Base-by-base conservation (phyloP, 2,329 filamentous ascomycete species). In the Xylaria sp. region DNA sequence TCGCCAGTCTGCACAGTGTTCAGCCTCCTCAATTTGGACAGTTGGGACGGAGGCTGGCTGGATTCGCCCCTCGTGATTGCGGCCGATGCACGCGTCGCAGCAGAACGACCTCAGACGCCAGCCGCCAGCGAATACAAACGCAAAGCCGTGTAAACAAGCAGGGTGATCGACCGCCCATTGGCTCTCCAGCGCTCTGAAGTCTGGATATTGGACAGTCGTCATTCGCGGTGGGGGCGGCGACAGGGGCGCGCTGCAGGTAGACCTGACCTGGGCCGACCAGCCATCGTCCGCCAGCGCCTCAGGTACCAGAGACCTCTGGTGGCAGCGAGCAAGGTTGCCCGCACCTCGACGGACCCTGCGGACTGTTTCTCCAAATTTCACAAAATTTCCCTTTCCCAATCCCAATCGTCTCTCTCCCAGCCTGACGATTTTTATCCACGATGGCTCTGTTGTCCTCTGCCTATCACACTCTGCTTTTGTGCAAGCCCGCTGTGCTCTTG, bases 401-500 rank as follows among this genome's bases (percentile, higher is more conserved):
- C 62, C 43, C 62, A 63, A 46, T 49, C 17, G 54, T 60, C 54
- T 15, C 38, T 56, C 43, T 62, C 68, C 71, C 70, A 72, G 71
- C 71, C 71, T 72, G 68, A 68, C 58, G 65, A 72, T 72, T 72
- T 72, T 72, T 70, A 66, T 66, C 64, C 64, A 57, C 54, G 37
- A 61, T 53, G 54, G 58, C 47, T 62, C 62, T 65, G 59, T 54
- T 47, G 58, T 52, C 58, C 58, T 67, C 51, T 68, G 67, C 70
- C 69, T 65, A 71, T 71, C 68, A 72, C 66, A 70, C 60, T 69
- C 69, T 70, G 47, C 60, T 71, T 73, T 72, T 72, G 68, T 73
- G 68, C 70, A 73, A 66, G 54, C 33, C 43, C 49, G 37, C 60
- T 62, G 58, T 58, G 59, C 54, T 58, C 55, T 53, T 48, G 49